Conservation (phyloP, 108 stramenopile species). For the Skeletonema potamos region DNA sequence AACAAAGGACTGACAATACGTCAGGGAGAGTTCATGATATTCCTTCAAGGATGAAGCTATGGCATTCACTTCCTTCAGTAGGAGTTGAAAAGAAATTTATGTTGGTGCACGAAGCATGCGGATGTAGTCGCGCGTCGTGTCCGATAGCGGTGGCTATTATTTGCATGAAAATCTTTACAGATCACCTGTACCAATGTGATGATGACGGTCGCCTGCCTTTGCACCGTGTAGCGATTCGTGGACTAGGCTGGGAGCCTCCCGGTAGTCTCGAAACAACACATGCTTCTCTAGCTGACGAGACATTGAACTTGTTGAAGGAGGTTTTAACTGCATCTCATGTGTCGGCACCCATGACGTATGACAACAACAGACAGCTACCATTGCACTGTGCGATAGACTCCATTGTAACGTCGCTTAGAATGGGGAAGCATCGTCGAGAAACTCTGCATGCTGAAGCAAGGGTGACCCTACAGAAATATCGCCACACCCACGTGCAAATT, state of each 20-base stretch:
- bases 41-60: constrained; percentile 30
- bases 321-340: constrained; percentile 52
- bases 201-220: constrained; percentile 55
- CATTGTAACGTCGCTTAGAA: constrained; percentile 48
- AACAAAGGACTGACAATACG: neutral
- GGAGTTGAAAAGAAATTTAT: constrained; percentile 23
- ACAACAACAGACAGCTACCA: constrained; percentile 49
- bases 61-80: constrained; percentile 32
- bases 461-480: constrained; percentile 12
- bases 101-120: constrained; percentile 56
- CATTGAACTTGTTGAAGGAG: constrained; percentile 43
- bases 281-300: constrained; percentile 44
- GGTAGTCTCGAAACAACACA: constrained; percentile 28
- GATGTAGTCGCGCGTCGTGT: constrained; percentile 42
- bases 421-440: constrained; percentile 40
- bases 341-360: constrained; percentile 31
- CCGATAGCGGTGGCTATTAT: constrained; percentile 58
- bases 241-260: constrained; percentile 53
- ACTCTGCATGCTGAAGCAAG: constrained; percentile 31
- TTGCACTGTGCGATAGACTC: constrained; percentile 69
- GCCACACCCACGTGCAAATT: constrained; percentile 20
- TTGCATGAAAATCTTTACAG: constrained; percentile 52
- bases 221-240: constrained; percentile 63
- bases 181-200: constrained; percentile 46
- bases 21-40: constrained; percentile 3